Percentiles rank a stretch among this genome's conserved stretches.
phyloP scores from a whole-genome alignment of 1,284 basidiomycete genomes.

The Chondrostereum purpureum region DNA sequence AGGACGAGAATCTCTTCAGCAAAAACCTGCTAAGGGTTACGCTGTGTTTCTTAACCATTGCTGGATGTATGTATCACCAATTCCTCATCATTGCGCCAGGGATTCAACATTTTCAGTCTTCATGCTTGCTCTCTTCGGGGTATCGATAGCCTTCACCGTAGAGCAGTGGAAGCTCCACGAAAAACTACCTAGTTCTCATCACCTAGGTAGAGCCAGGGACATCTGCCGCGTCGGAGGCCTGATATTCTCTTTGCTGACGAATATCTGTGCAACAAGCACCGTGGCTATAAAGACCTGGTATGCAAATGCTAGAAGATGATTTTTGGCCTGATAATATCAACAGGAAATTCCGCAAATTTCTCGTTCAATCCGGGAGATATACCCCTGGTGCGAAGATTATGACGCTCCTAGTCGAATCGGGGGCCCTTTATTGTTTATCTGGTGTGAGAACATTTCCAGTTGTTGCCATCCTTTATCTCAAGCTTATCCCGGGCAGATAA shows the following conservation, averaged over 20 bases:
- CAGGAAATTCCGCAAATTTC: not conserved
- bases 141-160: not conserved
- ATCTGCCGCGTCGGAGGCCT: not conserved
- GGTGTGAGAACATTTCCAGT: not conserved
- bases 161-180: not conserved
- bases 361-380: not conserved
- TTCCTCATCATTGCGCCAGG: too few species aligned
- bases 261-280: not conserved
- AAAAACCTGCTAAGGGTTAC: slow-evolving; percentile 2
- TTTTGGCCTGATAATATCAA: too few species aligned
- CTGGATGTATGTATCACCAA: too few species aligned
- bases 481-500: too few species aligned
- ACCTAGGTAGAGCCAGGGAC: not conserved
- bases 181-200: not conserved
- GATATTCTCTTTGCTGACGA: not conserved
- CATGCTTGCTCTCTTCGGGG: not conserved
- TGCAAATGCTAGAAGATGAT: too few species aligned
- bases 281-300: not conserved
- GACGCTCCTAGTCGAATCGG: slow-evolving; percentile 1
- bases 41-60: slow-evolving; percentile 6
- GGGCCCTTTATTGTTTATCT: not conserved
- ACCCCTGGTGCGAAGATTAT: not conserved
- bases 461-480: too few species aligned
- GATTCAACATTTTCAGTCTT: too few species aligned
- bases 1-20: slow-evolving; percentile 2